Conservation (phyloP, 345 rosid genomes). For the Eutrema heterophyllum region DNA sequence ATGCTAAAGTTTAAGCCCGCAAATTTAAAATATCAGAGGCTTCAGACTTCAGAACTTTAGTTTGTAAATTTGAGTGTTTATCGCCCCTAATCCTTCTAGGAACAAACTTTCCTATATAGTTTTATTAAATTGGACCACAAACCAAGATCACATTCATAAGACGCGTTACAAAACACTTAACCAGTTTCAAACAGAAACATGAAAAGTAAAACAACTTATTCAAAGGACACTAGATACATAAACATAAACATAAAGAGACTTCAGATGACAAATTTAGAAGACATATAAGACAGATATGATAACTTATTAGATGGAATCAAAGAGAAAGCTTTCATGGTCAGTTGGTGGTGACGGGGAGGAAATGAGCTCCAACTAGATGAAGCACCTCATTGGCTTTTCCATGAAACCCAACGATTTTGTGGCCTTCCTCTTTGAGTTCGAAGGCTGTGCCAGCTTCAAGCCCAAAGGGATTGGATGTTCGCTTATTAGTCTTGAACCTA, state of each 20-base stretch:
- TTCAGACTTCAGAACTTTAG: too few species aligned
- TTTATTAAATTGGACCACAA: too few species aligned
- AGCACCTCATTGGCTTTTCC: constrained; percentile 1
- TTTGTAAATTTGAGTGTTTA: too few species aligned
- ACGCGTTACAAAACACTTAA: too few species aligned
- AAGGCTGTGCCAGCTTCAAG: constrained; percentile 9
- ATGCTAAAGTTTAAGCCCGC: too few species aligned
- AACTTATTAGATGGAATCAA: neutral
- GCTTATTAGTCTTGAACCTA: constrained; percentile 24
- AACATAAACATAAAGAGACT: neutral
- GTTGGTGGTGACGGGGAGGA: neutral
- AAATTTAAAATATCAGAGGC: too few species aligned
- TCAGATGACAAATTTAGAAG: neutral
- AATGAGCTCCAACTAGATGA: neutral
- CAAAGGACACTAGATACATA: neutral
- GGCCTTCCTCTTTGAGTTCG: neutral
- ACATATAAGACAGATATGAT: neutral
- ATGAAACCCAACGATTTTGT: constrained; percentile 30
- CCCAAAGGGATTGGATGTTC: constrained; percentile 24
- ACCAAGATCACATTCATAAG: too few species aligned
- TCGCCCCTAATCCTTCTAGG: too few species aligned
- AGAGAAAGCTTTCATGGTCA: neutral
- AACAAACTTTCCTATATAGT: too few species aligned
- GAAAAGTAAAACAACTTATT: neutral
- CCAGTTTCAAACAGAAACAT: neutral